Base-by-base conservation (phyloP, 352 stramenopile species). In the Phytophthora crassamura region DNA sequence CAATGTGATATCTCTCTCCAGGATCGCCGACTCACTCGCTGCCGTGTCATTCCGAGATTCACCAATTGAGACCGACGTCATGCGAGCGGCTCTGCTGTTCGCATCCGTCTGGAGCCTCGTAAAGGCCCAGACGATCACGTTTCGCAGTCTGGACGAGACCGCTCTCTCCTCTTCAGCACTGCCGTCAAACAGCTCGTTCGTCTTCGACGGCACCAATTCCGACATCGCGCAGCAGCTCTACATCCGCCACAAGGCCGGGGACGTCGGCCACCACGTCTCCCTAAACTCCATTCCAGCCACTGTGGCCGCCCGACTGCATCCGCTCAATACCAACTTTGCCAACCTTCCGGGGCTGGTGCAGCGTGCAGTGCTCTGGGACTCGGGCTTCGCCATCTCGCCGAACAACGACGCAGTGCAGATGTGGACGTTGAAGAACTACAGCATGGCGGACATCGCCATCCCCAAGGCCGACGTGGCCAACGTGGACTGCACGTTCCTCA, bases 191-290 rank as follows among this genome's bases (percentile, higher is more conserved):
- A 18, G 12, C 22, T 68, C 58, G 28, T 77, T 74, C 35, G 34
- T 53, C 7, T 79, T 76, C 49, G 72, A 79, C 43, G 72, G 64
- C 20, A 53, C 47, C 30, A 79, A 74, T 35, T 82, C 74, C 35
- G 68, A 78, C 47, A 57, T 80, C n/a, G 65, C 69, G 2, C 69
- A 65, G 38, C 72, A 80, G 51, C 64, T 76, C 10, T 77, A 74
- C 69, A 25, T 46, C 25, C 72, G 67, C 3, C 18, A 69, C 34
- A 43, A 51, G 11, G 59, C 56, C 9, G 66, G 66, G 7, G 69
- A 67, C 16, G 18, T 33, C 4, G 10, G 25, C 16, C 10, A 22
- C 8, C 18, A 40, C 43, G 15, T 72, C 2, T 16, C 33, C 6
- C 69, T 73, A 49, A 64, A 51, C 16, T 43, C 25, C 1, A 32